Evolutionary conservation across 257 asterid species (phyloP).

Genomic region (Orobanche coerulescens): DNA sequence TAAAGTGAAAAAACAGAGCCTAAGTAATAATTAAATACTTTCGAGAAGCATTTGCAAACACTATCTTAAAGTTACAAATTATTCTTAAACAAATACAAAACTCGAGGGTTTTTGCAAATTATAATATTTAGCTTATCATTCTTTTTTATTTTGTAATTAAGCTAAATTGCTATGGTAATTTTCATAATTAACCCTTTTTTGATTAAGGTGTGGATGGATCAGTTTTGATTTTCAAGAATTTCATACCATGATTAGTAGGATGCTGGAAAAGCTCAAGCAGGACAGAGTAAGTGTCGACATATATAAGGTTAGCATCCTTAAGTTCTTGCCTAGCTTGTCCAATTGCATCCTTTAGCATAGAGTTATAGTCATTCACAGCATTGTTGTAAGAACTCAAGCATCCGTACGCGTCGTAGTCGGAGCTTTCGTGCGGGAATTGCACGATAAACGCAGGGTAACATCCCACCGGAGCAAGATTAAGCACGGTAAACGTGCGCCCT

Average conservation of each 20-base stretch:
- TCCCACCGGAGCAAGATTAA: conserved; percentile 1
- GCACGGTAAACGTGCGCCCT: neutral
- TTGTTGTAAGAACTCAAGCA: conserved; percentile 9
- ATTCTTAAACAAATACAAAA: too few species aligned
- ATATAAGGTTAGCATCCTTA: neutral
- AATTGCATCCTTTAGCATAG: neutral
- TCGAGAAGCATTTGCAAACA: too few species aligned
- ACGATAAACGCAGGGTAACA: conserved; percentile 4
- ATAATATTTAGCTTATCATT: too few species aligned
- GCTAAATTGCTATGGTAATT: too few species aligned
- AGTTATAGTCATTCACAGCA: neutral
- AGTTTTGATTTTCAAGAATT: too few species aligned
- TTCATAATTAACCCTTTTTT: too few species aligned
- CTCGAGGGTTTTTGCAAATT: too few species aligned
- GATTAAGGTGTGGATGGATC: too few species aligned
- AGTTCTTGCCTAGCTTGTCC: neutral
- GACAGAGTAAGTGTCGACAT: neutral
- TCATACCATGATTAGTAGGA: neutral
- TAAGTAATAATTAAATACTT: too few species aligned
- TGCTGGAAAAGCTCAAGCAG: neutral
- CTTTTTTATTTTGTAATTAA: too few species aligned
- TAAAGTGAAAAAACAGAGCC: too few species aligned
- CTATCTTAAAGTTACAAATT: too few species aligned
- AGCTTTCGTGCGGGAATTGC: neutral
- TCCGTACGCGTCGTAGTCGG: neutral